Base-by-base conservation (phyloP, 2,329 filamentous ascomycete genomes). In the Penicillium sp. region DNA sequence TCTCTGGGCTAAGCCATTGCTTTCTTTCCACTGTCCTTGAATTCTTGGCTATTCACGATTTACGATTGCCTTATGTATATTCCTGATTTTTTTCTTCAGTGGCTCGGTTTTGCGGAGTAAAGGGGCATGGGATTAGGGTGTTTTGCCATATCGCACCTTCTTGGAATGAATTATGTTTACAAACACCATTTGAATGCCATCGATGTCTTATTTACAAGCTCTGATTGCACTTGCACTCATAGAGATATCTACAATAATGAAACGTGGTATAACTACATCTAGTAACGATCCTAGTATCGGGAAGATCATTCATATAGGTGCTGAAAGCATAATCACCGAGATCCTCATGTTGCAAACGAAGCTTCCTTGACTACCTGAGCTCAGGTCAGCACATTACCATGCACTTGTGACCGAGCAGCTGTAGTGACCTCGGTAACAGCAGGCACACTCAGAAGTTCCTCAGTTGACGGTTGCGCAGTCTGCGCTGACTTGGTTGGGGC, bases 1-100 rank as follows among this genome's bases (percentile, higher is more conserved):
- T 35, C 34, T 16, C 21, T n/a, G 6, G 15, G 7, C 35, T 6
- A 15, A 6, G 13, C 15, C 7, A 32, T 42, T 34, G 23, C 10
- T 34, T 41, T 35, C 13, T 38, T 44, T 29, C 10, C 18, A 29
- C 3, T 27, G n/a, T 48, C 16, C 12, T 38, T 23, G 4, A 37
- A 16, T 37, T 38, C 15, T 9, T 21, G 31, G 8, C 21, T 48
- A 15, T 32, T 37, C 18, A 53, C 34, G 51, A 53, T 53, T 53
- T 42, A 53, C 23, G 51, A 53, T 42, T 42, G 31, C 10, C 18
- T 53, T 15, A 42, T 53, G 45, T 53, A 53, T 38, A 49, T 25
- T 34, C 6, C 42, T 31, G 35, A 10, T 29, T n/a, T 31, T n/a
- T 35, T 35, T 18, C 5, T 46, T 15, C 29, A 8, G 18, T 5